These are phyloP conservation scores for Clonostachys solani DNA, from an alignment of 2,329 filamentous ascomycete species.

Conservation along the genomic window DNA sequence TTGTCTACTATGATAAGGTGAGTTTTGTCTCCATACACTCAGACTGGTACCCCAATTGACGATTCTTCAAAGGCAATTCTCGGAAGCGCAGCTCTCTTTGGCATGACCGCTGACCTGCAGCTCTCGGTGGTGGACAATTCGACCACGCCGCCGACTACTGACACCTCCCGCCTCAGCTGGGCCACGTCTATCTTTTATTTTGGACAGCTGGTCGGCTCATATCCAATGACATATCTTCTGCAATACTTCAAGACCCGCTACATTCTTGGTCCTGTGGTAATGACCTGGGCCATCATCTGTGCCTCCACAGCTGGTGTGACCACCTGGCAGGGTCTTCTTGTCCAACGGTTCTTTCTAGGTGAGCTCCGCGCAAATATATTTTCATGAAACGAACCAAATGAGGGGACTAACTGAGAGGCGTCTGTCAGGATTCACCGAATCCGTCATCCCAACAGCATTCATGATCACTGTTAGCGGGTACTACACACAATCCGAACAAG, in stretches of 20 bases:
- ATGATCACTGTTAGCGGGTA: constrained; percentile 42
- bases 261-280: constrained; percentile 43
- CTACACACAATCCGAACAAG: constrained; percentile 45
- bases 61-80: constrained; percentile 41
- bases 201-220: constrained; percentile 54
- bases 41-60: too few relatives aligned
- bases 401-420: not conserved
- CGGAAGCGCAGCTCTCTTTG: constrained; percentile 53
- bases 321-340: constrained; percentile 45
- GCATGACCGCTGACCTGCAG: constrained; percentile 51
- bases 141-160: constrained; percentile 37
- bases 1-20: constrained; percentile 69
- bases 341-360: constrained; percentile 39
- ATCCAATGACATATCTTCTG: constrained; percentile 52
- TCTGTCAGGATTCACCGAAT: constrained; percentile 29
- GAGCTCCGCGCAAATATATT: not conserved
- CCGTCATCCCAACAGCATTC: constrained; percentile 42
- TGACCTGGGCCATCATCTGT: constrained; percentile 50
- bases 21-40: not conserved
- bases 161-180: constrained; percentile 51
- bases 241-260: constrained; percentile 49
- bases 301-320: constrained; percentile 52
- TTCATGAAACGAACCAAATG: not conserved
- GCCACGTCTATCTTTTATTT: constrained; percentile 60
- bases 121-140: constrained; percentile 31